These are phyloP conservation scores for Brassica balearica DNA, from an alignment of 441 rosid genomes.

Conservation along the genomic window DNA sequence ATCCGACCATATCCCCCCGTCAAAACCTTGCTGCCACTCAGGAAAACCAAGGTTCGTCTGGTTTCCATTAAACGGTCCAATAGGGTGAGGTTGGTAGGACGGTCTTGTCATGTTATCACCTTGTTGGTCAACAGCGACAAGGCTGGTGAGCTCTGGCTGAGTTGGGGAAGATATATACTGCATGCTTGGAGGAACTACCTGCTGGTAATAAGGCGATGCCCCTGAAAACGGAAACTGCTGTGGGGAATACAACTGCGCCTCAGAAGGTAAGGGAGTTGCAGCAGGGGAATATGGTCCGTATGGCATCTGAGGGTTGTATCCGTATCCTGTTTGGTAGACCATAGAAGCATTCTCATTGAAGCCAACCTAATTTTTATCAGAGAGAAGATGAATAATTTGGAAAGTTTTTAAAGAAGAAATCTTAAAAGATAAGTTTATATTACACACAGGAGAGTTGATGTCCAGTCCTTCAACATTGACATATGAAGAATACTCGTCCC, in stretches of 20 bases:
- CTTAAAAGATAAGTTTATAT: conserved; percentile 19
- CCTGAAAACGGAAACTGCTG: conserved; percentile 68
- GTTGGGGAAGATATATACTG: conserved; percentile 64
- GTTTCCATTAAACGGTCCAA: conserved; percentile 68
- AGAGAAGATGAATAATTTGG: conserved; percentile 32
- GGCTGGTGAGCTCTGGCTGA: conserved; percentile 61
- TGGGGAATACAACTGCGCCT: conserved; percentile 61
- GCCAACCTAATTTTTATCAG: conserved; percentile 55
- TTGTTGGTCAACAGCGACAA: conserved; percentile 36
- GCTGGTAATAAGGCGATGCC: conserved; percentile 49
- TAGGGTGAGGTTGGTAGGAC: conserved; percentile 57
- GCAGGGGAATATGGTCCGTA: conserved; percentile 73
- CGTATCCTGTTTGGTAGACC: conserved; percentile 78
- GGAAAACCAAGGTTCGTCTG: conserved; percentile 60
- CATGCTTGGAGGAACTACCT: conserved; percentile 69
- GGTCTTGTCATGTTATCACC: conserved; percentile 34
- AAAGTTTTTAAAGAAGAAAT: conserved; percentile 15
- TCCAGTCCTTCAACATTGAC: conserved; percentile 76
- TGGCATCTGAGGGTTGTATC: conserved; percentile 84
- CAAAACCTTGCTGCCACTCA: conserved; percentile 77
- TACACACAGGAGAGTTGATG: conserved; percentile 71
- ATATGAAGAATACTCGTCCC: conserved; percentile 79
- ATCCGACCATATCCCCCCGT: conserved; percentile 85
- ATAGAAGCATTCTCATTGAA: conserved; percentile 79
- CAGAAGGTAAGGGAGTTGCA: conserved; percentile 64